Conservation (phyloP, 208 protist genomes). For the Trichomonas tenax region DNA sequence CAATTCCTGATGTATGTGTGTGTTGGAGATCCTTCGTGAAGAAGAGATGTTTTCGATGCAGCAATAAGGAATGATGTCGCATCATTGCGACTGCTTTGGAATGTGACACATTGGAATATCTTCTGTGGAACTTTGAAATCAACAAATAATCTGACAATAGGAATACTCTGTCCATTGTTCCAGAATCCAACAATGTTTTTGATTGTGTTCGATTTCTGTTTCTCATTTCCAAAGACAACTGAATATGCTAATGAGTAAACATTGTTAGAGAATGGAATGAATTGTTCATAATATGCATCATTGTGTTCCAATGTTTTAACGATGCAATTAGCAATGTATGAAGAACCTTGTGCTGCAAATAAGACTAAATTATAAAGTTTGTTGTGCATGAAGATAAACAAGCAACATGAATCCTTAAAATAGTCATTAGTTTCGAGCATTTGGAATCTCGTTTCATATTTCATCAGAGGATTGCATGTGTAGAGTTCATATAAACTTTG, state of each 20-base stretch:
- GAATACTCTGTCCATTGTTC: not conserved
- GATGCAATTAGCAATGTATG: not conserved
- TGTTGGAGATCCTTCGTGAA: not conserved
- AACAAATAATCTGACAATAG: not conserved
- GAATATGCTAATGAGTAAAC: not conserved
- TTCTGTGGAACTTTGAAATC: conserved; percentile 12
- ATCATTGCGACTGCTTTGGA: not conserved
- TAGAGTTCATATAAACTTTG: not conserved
- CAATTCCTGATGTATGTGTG: not conserved
- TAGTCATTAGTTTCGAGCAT: not conserved
- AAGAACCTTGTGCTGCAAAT: not conserved
- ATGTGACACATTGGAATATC: not conserved
- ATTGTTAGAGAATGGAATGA: not conserved
- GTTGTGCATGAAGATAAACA: not conserved
- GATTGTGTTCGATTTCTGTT: not conserved
- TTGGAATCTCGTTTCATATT: not conserved
- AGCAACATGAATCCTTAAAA: not conserved
- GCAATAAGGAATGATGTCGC: not conserved
- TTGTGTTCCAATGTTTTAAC: not conserved
- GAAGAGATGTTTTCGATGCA: not conserved
- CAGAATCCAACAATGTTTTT: not conserved
- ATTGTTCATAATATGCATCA: not conserved
- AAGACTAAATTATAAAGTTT: not conserved
- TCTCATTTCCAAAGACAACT: not conserved
- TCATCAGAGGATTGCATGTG: not conserved